Evolutionary conservation across 129 eudicot species (phyloP), one percentile per base, ranked within the genome.

Genomic region (Calendula officinalis): DNA sequence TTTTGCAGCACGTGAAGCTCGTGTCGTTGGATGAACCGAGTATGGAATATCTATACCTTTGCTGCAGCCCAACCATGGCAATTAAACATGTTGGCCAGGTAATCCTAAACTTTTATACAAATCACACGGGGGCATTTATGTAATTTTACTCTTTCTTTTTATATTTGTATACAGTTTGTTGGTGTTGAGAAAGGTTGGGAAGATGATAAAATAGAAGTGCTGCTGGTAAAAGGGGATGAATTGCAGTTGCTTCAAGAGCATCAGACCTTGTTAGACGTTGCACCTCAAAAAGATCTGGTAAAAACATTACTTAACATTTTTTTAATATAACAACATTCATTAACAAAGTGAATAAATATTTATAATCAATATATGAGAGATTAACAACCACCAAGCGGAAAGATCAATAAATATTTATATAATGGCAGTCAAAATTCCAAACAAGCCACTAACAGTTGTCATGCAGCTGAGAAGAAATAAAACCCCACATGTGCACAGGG

Each of bases 11-110:
- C 52, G 60, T 91, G 66, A 69, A 58, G 68, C 78, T 88, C 56
- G 69, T 84, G 47, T 73, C 95, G 44, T 69, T 85, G 80, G 69
- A 76, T 15, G 81, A 82, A 40, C 82, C 85, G 52, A 80, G 69
- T 71, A 60, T 82, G 81, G 65, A 68, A 69, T 45, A 64, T 38
- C 85, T 83, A 5, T 73, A 77, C 49, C 69, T 90, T 58, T 69
- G 86, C 75, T 91, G 95, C 87, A 74, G 64, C 58, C 82, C 84
- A 51, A 59, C 74, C 57, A 55, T 80, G 64, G 49, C 87, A 50
- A 69, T 83, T 33, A 41, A 60, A 43, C 64, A 71, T 56, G 68
- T 87, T 49, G 53, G 83, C 76, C 73, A 84, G 75, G 96, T 87
- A 64, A 77, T 10, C 53, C 32, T 8, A 12, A 27, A 6, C 32